phyloP scores from a whole-genome alignment of 768 basidiomycete genomes.

The Naganishia onofrii region DNA sequence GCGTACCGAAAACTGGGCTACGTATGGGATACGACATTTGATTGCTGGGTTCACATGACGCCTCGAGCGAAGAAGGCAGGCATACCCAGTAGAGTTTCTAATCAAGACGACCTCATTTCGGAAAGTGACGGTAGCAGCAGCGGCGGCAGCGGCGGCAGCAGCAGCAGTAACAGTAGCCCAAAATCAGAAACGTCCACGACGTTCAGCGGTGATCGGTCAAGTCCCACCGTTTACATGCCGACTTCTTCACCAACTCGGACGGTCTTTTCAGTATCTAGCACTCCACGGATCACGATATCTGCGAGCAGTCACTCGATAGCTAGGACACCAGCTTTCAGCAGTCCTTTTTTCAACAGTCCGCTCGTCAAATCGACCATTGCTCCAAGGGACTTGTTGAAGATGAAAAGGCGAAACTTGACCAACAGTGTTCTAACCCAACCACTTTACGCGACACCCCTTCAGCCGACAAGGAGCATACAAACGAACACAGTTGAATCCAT shows the following conservation, averaged over 20 bases:
- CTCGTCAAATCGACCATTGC: background rate
- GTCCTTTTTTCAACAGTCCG: conserved; percentile 14
- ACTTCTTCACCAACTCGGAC: background rate
- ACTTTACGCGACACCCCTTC: background rate
- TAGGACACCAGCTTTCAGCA: conserved; percentile 4
- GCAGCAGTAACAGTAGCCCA: background rate
- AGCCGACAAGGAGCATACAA: background rate
- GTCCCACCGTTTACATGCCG: background rate
- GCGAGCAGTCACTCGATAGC: background rate
- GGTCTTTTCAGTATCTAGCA: too few relatives aligned
- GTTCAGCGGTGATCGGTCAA: background rate
- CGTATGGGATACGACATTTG: conserved; percentile 16
- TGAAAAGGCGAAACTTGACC: background rate
- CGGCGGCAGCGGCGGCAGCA: background rate
- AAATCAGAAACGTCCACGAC: background rate
- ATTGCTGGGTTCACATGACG: conserved; percentile 8
- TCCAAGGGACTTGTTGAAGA: background rate
- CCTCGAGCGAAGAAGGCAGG: background rate
- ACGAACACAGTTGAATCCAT: conserved; percentile 4
- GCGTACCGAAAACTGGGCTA: conserved; percentile 11
- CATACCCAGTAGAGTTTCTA: background rate
- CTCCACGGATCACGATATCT: background rate
- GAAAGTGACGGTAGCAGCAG: background rate
- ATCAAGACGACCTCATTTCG: background rate
- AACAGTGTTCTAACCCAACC: background rate